A percentile compares a stretch with the other conserved stretches of the same genome.
These are phyloP conservation scores for Papilionanthe hybrid DNA, from an alignment of 116 monocot genomes.

Conservation along the genomic window DNA sequence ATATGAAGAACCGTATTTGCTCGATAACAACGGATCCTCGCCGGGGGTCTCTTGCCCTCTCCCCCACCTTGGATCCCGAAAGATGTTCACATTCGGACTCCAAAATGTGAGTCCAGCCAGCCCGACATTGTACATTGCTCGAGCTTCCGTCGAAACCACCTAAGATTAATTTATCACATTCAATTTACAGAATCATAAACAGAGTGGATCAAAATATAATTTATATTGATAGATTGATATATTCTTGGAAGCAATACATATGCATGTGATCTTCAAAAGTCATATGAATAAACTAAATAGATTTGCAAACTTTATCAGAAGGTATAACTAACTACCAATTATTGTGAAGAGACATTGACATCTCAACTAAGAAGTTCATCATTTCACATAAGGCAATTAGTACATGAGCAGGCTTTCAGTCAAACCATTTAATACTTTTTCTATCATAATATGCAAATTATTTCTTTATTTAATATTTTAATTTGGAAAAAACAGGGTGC, in stretches of 20 bases:
- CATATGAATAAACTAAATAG: not conserved
- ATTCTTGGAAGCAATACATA: not conserved
- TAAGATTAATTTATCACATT: constrained; percentile 6
- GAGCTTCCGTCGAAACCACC: constrained; percentile 89
- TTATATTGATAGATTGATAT: not conserved
- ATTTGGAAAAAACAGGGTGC: too few relatives aligned
- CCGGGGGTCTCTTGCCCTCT: constrained; percentile 96
- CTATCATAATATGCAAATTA: too few relatives aligned
- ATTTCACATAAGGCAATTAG: not conserved
- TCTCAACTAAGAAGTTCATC: not conserved
- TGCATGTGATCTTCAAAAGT: not conserved
- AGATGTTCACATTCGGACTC: constrained; percentile 93
- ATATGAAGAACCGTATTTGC: constrained; percentile 72
- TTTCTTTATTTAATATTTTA: too few relatives aligned
- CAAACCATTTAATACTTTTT: not conserved
- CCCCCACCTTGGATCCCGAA: constrained; percentile 91
- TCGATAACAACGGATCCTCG: constrained; percentile 71
- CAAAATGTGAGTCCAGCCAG: constrained; percentile 85
- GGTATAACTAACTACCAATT: not conserved
- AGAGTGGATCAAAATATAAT: not conserved
- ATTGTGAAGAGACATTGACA: not conserved
- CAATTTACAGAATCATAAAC: too few relatives aligned
- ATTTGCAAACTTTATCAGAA: not conserved
- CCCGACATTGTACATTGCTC: constrained; percentile 94
- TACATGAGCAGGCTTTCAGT: not conserved